Base-by-base conservation (phyloP, 768 basidiomycete species). In the Chalciporus pseudorubinellus region DNA sequence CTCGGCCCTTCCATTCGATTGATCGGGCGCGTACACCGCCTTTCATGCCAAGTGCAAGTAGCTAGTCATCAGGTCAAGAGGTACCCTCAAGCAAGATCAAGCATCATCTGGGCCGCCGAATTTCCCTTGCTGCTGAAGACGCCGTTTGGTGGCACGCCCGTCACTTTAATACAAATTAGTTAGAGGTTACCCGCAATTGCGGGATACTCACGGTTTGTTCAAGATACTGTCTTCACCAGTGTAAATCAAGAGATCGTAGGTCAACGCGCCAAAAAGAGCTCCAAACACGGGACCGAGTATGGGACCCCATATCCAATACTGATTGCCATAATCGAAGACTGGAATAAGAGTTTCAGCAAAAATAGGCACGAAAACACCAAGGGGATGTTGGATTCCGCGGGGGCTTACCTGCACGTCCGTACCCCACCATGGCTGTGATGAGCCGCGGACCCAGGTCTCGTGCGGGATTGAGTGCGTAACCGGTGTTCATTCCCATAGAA, bases 291-390 rank as follows among this genome's bases (percentile, higher is more conserved):
- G 78, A 0, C 70, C 81, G 33, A 83, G 65, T 19, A 86, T 62
- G 2, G 82, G 78, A 53, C 79, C 78, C 84, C 84, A 85, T 19
- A 86, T 52, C 84, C 83, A 86, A 59, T 85, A 87, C 47, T 87
- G 83, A 58, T 74, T 77, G 55, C 62, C 53, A 49, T 57, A 65
- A n/a, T 55, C 50, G 45, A 60, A 59, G 12, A 58, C 55, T 57
- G 38, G n/a, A 22, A 19, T 24, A 19, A 13, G 14, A 28, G 36
- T 14, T 6, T 57, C 50, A 48, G 51, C 14, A 10, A 28, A n/a
- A 44, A 41, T 16, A 1, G 8, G 1, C 12, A 24, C 14, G 48
- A 4, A 36, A 9, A 11, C n/a, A 28, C 9, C 16, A 26, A 19
- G n/a, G 28, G 38, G 14, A 20, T 34, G n/a, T n/a, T n/a, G n/a